A percentile compares a stretch with the other conserved stretches of the same genome.
phyloP scores from a whole-genome alignment of 768 basidiomycete species.

The Hemileccinum impolitum region DNA sequence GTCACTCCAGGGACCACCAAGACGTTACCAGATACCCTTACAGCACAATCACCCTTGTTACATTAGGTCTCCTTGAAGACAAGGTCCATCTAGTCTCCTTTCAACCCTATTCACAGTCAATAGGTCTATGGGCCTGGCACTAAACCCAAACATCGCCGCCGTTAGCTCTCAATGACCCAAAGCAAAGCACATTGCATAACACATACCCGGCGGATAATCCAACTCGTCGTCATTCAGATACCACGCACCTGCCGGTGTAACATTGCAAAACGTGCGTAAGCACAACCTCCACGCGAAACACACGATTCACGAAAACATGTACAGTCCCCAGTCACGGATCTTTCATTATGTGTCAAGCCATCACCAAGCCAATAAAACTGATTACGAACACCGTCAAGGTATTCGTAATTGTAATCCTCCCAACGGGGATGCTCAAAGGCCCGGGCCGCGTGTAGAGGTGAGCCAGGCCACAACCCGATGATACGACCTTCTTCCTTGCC shows the following conservation, averaged over 20 bases:
- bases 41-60: no score
- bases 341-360: slow-evolving; percentile 53
- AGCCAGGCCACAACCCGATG: slow-evolving; percentile 60
- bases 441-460: slow-evolving; percentile 47
- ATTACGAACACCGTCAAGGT: slow-evolving; percentile 41
- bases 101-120: no score
- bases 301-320: slow-evolving; percentile 16
- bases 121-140: no score
- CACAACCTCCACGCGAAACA: not conserved
- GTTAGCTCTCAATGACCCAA: no score
- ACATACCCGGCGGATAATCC: slow-evolving; percentile 13
- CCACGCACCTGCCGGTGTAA: slow-evolving; percentile 7
- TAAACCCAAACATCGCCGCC: no score
- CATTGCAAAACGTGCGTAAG: not conserved
- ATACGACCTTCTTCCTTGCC: slow-evolving; percentile 55
- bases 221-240: slow-evolving; percentile 12
- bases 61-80: no score
- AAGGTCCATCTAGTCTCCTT: no score
- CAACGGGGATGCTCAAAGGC: slow-evolving; percentile 55
- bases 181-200: no score
- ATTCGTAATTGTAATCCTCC: slow-evolving; percentile 61
- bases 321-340: slow-evolving; percentile 37
- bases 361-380: slow-evolving; percentile 60
- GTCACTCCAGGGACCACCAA: no score
- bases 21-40: no score